These are phyloP conservation scores for Pulveroboletus sp. DNA, from an alignment of 768 basidiomycete genomes.

Conservation along the genomic window DNA sequence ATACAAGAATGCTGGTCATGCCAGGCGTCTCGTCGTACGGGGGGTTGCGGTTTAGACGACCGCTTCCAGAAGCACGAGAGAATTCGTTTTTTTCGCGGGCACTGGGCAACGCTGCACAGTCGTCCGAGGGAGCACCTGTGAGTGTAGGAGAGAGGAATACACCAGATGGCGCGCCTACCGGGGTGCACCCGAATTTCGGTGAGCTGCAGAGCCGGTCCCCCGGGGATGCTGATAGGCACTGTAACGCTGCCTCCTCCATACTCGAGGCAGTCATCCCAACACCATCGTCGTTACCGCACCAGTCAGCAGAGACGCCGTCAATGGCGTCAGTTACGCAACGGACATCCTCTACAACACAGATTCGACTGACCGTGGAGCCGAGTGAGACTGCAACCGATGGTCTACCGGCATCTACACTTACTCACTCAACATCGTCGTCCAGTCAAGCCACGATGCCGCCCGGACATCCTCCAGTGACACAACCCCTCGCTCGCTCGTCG, in stretches of 20 bases:
- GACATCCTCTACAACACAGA: background rate
- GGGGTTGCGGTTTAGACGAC: slow-evolving; percentile 20
- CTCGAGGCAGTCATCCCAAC: background rate
- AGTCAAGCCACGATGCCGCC: background rate
- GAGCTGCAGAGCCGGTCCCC: background rate
- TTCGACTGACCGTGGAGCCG: background rate
- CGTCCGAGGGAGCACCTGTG: background rate
- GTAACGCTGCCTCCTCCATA: background rate
- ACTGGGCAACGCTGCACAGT: background rate
- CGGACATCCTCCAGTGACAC: slow-evolving; percentile 1
- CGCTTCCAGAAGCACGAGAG: slow-evolving; percentile 3
- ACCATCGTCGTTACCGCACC: background rate
- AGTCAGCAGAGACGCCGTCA: background rate
- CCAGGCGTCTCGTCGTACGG: slow-evolving; percentile 24
- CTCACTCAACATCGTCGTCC: background rate
- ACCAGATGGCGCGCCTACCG: background rate
- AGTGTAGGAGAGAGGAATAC: background rate
- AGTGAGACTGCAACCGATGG: background rate
- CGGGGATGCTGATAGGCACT: slow-evolving; percentile 7
- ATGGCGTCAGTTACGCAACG: background rate
- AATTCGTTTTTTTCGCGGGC: slow-evolving; percentile 26
- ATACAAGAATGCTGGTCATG: slow-evolving; percentile 7
- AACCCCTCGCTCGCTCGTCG: background rate
- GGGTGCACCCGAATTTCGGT: background rate
- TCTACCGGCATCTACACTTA: background rate